Conservation (phyloP, 192 early-diverging fungal species). For the Ambispora gerdemannii region DNA sequence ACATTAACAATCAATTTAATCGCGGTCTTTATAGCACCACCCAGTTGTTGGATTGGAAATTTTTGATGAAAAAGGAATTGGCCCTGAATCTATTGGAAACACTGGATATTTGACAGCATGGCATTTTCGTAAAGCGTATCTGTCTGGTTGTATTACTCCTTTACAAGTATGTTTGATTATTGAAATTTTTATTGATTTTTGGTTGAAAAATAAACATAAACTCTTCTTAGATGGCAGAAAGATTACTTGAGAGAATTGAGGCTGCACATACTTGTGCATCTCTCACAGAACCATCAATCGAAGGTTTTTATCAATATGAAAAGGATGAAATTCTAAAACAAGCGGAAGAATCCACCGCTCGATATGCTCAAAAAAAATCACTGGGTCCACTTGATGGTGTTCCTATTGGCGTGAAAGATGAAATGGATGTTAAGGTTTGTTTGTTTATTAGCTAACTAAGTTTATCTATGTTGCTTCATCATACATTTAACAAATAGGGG, state of each 20-base stretch:
- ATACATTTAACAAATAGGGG: too few relatives aligned
- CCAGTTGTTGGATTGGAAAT: conserved; percentile 24
- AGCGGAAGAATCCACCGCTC: conserved; percentile 49
- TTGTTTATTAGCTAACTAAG: too few relatives aligned
- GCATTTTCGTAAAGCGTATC: conserved; percentile 17
- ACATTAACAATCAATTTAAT: too few relatives aligned
- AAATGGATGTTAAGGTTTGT: conserved; percentile 62
- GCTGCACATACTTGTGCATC: neutral
- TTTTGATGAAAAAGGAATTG: neutral
- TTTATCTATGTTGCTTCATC: too few relatives aligned
- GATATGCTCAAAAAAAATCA: conserved; percentile 48
- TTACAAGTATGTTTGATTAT: conserved; percentile 13
- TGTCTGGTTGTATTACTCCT: conserved; percentile 5
- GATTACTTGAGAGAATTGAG: conserved; percentile 2
- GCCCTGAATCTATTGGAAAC: neutral
- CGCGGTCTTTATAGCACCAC: too few relatives aligned
- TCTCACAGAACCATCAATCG: conserved; percentile 26
- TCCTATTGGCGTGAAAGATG: conserved; percentile 72
- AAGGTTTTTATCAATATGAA: conserved; percentile 36
- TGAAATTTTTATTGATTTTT: neutral
- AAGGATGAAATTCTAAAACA: conserved; percentile 45
- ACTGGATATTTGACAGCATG: neutral
- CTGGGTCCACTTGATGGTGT: conserved; percentile 71
- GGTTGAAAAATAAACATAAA: neutral
- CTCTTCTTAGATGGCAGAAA: conserved; percentile 12